A percentile compares a stretch with the other conserved stretches of the same genome.
These are phyloP conservation scores for Pseudogymnoascus sp. DNA, from an alignment of 2,329 filamentous ascomycete species.

Conservation along the genomic window DNA sequence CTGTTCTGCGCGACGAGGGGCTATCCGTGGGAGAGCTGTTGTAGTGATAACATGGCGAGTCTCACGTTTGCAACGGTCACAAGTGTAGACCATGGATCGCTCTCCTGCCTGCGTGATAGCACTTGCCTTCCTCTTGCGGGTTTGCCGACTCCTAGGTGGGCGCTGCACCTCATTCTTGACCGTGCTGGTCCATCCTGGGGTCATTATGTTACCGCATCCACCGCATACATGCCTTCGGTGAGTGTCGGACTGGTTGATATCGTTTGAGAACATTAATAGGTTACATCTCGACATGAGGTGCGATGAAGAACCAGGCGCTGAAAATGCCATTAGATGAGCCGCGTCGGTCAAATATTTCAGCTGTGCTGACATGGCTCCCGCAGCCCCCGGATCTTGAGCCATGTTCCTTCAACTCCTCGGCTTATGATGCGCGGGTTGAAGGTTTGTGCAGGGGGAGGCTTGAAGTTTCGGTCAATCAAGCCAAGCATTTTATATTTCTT, in stretches of 20 bases:
- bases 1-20: not conserved
- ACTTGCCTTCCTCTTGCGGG: constrained; percentile 2
- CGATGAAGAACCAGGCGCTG: constrained; percentile 51
- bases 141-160: not conserved
- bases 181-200: constrained; percentile 36
- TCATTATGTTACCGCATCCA: constrained; percentile 54
- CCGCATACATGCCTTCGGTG: constrained; percentile 50
- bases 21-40: constrained; percentile 7
- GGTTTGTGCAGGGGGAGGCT: not conserved
- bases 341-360: constrained; percentile 45
- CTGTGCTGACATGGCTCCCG: constrained; percentile 19
- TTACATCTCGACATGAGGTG: constrained; percentile 50
- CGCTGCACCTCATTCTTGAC: constrained; percentile 14
- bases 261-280: constrained; percentile 42
- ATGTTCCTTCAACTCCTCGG: not conserved
- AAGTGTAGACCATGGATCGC: constrained; percentile 23
- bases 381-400: not conserved
- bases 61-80: constrained; percentile 22
- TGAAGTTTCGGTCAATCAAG: constrained; percentile 9
- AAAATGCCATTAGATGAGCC: constrained; percentile 47
- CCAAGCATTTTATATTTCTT: constrained; percentile 1
- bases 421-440: not conserved
- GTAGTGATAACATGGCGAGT: constrained; percentile 19
- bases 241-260: constrained; percentile 38
- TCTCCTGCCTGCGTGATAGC: constrained; percentile 8